Evolutionary conservation across 208 protist genomes (phyloP).

Genomic region (Trypanosoma scelopori): DNA sequence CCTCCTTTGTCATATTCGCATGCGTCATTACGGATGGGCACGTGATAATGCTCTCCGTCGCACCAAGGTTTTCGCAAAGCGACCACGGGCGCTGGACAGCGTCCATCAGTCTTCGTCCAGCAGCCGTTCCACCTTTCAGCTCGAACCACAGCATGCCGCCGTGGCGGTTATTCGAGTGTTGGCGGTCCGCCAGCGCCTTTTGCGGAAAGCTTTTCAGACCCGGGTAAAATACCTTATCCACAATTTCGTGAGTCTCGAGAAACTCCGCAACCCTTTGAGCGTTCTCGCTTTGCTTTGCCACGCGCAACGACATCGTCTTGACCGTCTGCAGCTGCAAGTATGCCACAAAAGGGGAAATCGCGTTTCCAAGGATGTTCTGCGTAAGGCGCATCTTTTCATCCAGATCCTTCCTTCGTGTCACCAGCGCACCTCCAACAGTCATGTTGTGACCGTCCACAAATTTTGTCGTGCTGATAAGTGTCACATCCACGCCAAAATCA

Average conservation of each 20-base stretch:
- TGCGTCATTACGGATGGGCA: constrained; percentile 96
- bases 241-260: constrained; percentile 69
- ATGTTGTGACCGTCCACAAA: constrained; percentile 97
- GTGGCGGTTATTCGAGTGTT: constrained; percentile 84
- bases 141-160: constrained; percentile 94
- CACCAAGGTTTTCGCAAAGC: constrained; percentile 94
- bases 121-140: constrained; percentile 71
- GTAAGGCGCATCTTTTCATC: constrained; percentile 87
- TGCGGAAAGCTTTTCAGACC: constrained; percentile 92
- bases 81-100: constrained; percentile 84
- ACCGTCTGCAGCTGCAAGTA: constrained; percentile 95
- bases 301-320: constrained; percentile 95
- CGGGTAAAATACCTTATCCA: constrained; percentile 92
- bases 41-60: constrained; percentile 94
- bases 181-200: constrained; percentile 93
- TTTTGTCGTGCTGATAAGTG: constrained; percentile 96
- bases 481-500: constrained; percentile 95
- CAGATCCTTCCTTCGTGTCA: constrained; percentile 75
- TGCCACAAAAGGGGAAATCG: constrained; percentile 92
- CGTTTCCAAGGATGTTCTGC: constrained; percentile 94
- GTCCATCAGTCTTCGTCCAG: constrained; percentile 81
- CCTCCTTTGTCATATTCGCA: constrained; percentile 92
- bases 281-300: constrained; percentile 90
- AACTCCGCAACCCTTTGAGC: constrained; percentile 92
- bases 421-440: constrained; percentile 91